These are phyloP conservation scores for Leishmania turanica DNA, from an alignment of 208 protist genomes.

Conservation along the genomic window DNA sequence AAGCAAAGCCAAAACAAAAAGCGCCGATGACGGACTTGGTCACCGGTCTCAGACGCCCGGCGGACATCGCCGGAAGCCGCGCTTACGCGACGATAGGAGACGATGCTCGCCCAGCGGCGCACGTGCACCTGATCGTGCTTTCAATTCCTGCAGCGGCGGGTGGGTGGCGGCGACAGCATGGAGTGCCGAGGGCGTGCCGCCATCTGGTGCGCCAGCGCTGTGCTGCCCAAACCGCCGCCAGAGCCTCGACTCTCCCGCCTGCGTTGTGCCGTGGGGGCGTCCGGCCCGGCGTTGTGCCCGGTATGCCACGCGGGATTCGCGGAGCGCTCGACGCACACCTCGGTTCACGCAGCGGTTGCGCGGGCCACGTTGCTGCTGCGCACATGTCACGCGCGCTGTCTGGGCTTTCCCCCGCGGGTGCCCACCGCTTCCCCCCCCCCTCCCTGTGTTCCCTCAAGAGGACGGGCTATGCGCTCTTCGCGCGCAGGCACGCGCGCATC, in stretches of 20 bases:
- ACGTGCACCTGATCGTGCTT: not conserved
- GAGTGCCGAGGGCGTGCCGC: not conserved
- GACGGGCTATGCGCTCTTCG: not conserved
- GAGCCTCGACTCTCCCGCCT: not conserved
- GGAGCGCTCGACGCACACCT: not conserved
- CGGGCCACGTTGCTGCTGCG: not conserved
- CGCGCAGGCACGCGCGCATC: not conserved
- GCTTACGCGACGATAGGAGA: not conserved
- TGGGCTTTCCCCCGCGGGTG: not conserved
- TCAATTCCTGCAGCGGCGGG: not conserved
- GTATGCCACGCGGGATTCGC: not conserved
- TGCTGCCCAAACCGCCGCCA: not conserved
- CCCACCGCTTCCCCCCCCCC: not conserved
- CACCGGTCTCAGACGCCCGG: not conserved
- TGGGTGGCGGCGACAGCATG: no score
- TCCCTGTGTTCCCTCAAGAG: not conserved
- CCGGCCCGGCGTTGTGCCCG: not conserved
- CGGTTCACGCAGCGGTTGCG: not conserved
- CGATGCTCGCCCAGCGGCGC: not conserved
- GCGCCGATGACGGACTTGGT: not conserved
- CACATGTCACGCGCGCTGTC: not conserved
- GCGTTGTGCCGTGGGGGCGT: not conserved
- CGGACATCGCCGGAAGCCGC: not conserved
- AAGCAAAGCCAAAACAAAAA: fast-evolving
- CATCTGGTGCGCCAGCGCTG: not conserved